A percentile compares a stretch with the other conserved stretches of the same genome.
Evolutionary conservation across 78 protist species (phyloP).

Genomic region (Paulinella micropora): DNA sequence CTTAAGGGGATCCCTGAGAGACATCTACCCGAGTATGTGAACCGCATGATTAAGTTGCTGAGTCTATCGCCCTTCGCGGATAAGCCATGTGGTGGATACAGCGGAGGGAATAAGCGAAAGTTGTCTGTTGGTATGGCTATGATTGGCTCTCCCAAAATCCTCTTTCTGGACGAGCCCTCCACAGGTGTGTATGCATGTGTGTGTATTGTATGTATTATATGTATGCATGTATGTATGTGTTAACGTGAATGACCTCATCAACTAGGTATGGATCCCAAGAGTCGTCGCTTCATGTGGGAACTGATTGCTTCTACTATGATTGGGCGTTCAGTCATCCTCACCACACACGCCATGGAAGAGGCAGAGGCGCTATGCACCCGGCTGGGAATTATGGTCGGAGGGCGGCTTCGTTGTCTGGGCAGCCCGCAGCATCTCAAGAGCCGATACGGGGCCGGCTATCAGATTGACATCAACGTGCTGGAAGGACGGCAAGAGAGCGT

Average conservation of each 20-base stretch:
- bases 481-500: too few relatives aligned
- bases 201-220: background rate
- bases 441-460: constrained; percentile 7
- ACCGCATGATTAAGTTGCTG: background rate
- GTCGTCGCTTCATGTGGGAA: background rate
- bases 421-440: background rate
- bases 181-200: too few relatives aligned
- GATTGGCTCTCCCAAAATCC: constrained; percentile 36
- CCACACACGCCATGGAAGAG: constrained; percentile 63
- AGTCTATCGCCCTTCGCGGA: background rate
- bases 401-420: constrained; percentile 9
- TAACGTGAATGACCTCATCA: background rate
- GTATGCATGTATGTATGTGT: constrained; percentile 13
- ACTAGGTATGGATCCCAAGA: background rate
- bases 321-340: constrained; percentile 46
- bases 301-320: too few relatives aligned
- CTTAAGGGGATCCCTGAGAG: too few relatives aligned
- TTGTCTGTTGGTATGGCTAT: constrained; percentile 41
- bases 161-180: constrained; percentile 52
- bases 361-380: constrained; percentile 38
- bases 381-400: constrained; percentile 48
- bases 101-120: constrained; percentile 59
- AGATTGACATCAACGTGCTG: background rate
- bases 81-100: constrained; percentile 10
- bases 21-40: background rate